Conservation (phyloP, 78 protist genomes). For the Monosiga brevicollis region DNA sequence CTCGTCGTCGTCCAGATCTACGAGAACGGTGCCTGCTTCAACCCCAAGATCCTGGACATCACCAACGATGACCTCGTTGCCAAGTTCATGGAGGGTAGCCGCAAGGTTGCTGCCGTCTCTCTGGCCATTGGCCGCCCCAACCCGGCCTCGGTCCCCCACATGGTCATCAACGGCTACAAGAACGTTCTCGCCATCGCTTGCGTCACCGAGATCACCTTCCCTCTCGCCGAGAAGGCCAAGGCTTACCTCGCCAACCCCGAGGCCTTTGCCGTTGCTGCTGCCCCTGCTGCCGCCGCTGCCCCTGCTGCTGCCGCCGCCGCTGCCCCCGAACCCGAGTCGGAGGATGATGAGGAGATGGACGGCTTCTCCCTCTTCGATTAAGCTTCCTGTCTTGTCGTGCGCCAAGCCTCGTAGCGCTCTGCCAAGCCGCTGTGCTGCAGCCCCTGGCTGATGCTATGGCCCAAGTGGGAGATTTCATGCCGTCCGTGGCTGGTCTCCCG, state of each 20-base stretch:
- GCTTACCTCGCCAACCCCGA: constrained; percentile 30
- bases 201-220: constrained; percentile 76
- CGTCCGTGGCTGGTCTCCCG: too few species aligned
- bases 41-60: constrained; percentile 77
- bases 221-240: constrained; percentile 38
- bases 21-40: constrained; percentile 86
- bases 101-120: constrained; percentile 81
- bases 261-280: constrained; percentile 25
- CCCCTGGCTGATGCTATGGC: too few species aligned
- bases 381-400: background rate
- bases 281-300: constrained; percentile 32
- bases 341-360: constrained; percentile 1
- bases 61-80: constrained; percentile 66
- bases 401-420: too few species aligned
- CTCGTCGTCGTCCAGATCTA: constrained; percentile 60
- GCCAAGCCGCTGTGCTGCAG: too few species aligned
- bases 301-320: constrained; percentile 29
- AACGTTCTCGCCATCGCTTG: constrained; percentile 85
- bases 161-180: constrained; percentile 83
- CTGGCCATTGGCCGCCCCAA: constrained; percentile 82
- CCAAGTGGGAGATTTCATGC: too few species aligned
- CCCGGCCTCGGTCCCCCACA: constrained; percentile 88
- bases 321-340: background rate
- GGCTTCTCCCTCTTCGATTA: constrained; percentile 33
- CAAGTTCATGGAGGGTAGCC: constrained; percentile 51